Evolutionary conservation across 306 rosid genomes (phyloP).

Genomic region (Lithocarpus polystachyus): DNA sequence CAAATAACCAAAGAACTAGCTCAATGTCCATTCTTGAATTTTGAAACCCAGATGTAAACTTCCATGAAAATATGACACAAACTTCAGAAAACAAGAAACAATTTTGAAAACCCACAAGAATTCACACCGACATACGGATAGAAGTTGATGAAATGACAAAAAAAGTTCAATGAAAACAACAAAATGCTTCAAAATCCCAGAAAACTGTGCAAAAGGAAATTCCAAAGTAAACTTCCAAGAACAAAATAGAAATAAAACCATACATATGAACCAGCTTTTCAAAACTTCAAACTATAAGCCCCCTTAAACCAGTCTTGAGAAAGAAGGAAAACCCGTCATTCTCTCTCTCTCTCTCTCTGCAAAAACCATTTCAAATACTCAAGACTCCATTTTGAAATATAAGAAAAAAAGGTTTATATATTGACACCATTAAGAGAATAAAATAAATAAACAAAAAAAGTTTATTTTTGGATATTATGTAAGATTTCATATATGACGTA

Average conservation of each 20-base stretch:
- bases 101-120: neutral
- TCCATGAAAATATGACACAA: neutral
- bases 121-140: neutral
- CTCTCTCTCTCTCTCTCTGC: neutral
- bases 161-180: neutral
- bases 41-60: neutral
- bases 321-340: neutral
- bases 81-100: neutral
- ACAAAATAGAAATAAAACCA: neutral
- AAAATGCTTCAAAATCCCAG: conserved; percentile 6
- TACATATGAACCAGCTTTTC: neutral
- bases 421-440: neutral
- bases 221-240: neutral
- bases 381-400: neutral
- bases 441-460: no score
- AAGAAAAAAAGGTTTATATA: neutral
- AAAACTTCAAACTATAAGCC: conserved; percentile 6
- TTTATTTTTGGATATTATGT: neutral
- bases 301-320: neutral
- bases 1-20: neutral
- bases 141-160: neutral
- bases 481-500: no score
- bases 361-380: conserved; percentile 3
- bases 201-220: neutral
- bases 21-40: neutral